These are phyloP conservation scores for Tricharina praecox DNA, from an alignment of 495 filamentous ascomycete genomes.

Conservation along the genomic window DNA sequence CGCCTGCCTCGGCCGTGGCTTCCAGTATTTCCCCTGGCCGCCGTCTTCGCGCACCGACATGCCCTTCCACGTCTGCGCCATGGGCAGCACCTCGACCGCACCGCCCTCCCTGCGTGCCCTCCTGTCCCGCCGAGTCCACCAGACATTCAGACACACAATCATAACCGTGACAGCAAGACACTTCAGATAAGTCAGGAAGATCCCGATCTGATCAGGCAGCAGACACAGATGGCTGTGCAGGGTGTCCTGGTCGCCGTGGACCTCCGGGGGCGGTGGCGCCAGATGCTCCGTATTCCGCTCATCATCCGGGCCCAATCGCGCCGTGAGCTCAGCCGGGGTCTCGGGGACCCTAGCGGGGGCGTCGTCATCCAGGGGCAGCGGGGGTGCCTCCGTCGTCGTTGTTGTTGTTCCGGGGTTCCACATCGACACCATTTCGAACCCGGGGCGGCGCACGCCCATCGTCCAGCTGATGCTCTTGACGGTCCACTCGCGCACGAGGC, in stretches of 20 bases:
- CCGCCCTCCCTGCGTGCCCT: too few species aligned
- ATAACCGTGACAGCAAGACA: background rate
- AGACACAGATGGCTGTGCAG: constrained; percentile 81
- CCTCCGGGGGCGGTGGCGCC: background rate
- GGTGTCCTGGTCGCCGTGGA: constrained; percentile 32
- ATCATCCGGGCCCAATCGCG: constrained; percentile 17
- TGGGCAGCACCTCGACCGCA: too few species aligned
- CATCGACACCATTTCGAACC: constrained; percentile 71
- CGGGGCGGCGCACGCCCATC: constrained; percentile 86
- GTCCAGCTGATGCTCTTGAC: constrained; percentile 89
- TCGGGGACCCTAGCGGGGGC: constrained; percentile 20
- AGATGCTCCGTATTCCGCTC: constrained; percentile 7
- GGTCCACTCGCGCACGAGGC: constrained; percentile 67
- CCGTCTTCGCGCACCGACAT: too few species aligned
- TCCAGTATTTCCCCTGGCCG: too few species aligned
- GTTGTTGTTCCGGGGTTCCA: constrained; percentile 78
- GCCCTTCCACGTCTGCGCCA: too few species aligned
- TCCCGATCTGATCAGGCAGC: constrained; percentile 68
- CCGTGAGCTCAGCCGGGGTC: background rate
- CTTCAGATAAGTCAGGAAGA: constrained; percentile 54
- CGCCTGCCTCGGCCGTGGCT: too few species aligned
- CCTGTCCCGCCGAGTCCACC: too few species aligned
- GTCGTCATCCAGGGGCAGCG: constrained; percentile 23
- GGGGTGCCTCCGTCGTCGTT: too few species aligned
- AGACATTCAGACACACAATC: background rate